Conservation (phyloP, 345 rosid species). For the Eucalyptus rudis region DNA sequence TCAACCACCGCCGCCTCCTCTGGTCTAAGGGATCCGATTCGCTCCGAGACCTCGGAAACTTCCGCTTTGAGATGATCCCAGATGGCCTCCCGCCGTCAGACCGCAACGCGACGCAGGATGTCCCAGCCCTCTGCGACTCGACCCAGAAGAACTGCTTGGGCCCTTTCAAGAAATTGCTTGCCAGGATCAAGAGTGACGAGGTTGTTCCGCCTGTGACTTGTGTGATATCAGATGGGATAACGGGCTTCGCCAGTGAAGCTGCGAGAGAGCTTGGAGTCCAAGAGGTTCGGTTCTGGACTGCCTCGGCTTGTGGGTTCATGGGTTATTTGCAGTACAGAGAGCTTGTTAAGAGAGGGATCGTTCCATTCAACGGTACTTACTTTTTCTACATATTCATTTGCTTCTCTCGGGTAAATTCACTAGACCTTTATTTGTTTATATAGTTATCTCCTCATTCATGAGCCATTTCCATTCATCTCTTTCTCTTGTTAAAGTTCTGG, state of each 20-base stretch:
- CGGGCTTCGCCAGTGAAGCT: neutral
- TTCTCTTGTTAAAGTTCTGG: too few relatives aligned
- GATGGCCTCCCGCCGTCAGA: constrained; percentile 11
- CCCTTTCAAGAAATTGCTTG: constrained; percentile 5
- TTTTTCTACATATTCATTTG: too few relatives aligned
- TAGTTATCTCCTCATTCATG: too few relatives aligned
- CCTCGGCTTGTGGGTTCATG: too few relatives aligned
- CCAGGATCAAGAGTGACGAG: neutral
- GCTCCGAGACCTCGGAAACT: neutral
- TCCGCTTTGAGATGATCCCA: constrained; percentile 3
- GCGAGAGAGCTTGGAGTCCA: too few relatives aligned
- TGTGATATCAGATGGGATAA: constrained; percentile 9
- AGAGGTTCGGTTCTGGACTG: too few relatives aligned
- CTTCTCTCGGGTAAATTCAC: too few relatives aligned
- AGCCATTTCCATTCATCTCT: too few relatives aligned
- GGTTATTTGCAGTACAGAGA: too few relatives aligned
- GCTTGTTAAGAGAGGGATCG: too few relatives aligned
- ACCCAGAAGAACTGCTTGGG: neutral
- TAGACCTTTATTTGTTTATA: too few relatives aligned
- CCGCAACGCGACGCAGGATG: neutral
- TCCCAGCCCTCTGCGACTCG: neutral
- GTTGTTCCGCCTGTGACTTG: constrained; percentile 7
- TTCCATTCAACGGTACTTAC: too few relatives aligned
- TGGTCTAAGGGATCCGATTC: neutral
- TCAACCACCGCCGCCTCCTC: neutral